A percentile compares a stretch with the other conserved stretches of the same genome.
These are phyloP conservation scores for Petunia hybrid DNA, from an alignment of 305 asterid genomes.

Conservation along the genomic window DNA sequence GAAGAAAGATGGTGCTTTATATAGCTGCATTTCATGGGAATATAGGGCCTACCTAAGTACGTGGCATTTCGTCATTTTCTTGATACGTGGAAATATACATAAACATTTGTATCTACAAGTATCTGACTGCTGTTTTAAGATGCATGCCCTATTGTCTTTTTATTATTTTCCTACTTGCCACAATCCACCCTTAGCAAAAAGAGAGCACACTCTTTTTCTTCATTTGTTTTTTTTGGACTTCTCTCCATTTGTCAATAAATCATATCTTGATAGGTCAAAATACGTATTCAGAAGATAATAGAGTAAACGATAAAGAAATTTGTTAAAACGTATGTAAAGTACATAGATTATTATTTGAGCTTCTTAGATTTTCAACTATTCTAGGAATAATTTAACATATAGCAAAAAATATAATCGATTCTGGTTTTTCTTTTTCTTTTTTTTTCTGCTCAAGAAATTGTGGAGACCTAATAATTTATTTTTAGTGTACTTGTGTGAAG, in stretches of 20 bases:
- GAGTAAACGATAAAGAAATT: background rate
- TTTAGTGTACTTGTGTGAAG: background rate
- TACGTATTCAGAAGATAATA: background rate
- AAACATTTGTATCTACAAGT: too few relatives aligned
- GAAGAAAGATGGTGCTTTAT: slow-evolving; percentile 25
- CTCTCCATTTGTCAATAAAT: too few relatives aligned
- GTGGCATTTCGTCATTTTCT: slow-evolving; percentile 34
- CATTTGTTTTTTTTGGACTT: too few relatives aligned
- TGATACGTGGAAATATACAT: slow-evolving; percentile 7
- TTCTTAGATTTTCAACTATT: too few relatives aligned
- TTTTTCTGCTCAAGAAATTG: background rate
- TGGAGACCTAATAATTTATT: background rate
- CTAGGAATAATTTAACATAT: too few relatives aligned
- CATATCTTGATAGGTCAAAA: background rate
- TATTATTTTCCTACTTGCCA: background rate
- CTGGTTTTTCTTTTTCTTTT: background rate
- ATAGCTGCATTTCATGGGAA: slow-evolving; percentile 34
- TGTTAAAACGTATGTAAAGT: too few relatives aligned
- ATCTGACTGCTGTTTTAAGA: background rate
- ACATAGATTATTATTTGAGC: too few relatives aligned
- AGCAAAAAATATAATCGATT: too few relatives aligned
- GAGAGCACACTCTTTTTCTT: background rate
- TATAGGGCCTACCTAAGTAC: slow-evolving; percentile 30
- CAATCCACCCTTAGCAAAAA: too few relatives aligned
- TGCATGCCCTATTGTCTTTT: background rate